Conservation (phyloP, 2,329 filamentous ascomycete species). For the Diaporthe sp. region DNA sequence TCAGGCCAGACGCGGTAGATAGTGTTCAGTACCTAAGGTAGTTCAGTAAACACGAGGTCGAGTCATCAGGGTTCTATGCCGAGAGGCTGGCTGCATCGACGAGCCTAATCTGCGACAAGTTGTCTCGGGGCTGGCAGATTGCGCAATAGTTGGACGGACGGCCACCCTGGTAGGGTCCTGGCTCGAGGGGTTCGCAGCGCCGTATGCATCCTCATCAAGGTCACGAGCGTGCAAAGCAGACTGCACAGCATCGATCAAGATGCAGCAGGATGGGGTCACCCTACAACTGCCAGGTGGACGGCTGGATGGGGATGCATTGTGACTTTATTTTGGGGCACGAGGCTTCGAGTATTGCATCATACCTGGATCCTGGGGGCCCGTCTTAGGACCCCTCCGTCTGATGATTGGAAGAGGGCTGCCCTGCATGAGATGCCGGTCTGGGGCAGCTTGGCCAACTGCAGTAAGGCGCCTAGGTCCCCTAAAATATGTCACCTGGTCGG, state of each 20-base stretch:
- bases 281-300: not conserved
- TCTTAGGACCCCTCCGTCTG: not conserved
- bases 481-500: conserved; percentile 17
- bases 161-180: conserved; percentile 1
- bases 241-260: not conserved
- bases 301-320: conserved; percentile 21
- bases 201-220: not conserved
- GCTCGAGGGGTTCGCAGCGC: not conserved
- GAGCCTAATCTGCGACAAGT: conserved; percentile 25
- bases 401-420: conserved; percentile 19
- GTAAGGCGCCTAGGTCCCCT: conserved; percentile 11
- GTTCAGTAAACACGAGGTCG: not conserved
- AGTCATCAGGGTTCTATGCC: not conserved
- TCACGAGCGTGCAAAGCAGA: not conserved
- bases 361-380: conserved; percentile 22
- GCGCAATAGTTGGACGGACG: not conserved
- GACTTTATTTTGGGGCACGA: conserved; percentile 31
- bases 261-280: conserved; percentile 11
- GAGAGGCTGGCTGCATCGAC: conserved; percentile 12
- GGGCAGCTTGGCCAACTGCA: conserved; percentile 18
- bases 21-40: too few relatives aligned
- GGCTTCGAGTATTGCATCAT: conserved; percentile 29
- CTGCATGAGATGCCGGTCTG: conserved; percentile 2
- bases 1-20: conserved; percentile 10
- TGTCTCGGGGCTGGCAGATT: conserved; percentile 5